Conservation (phyloP, 495 filamentous ascomycete species). For the Penicillium chermesinum region DNA sequence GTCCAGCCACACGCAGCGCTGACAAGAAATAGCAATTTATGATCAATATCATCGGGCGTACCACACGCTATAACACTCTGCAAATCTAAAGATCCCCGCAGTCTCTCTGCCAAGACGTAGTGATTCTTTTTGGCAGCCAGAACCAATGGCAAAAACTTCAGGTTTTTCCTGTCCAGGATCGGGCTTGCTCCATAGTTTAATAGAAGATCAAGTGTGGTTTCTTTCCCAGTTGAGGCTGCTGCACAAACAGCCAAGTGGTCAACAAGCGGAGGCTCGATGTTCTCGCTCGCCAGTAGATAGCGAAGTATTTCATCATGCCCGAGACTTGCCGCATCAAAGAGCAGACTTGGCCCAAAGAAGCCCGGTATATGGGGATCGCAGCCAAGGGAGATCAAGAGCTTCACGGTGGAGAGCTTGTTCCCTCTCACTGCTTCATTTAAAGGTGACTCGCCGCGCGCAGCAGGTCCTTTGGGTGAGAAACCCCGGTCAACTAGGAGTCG, state of each 20-base stretch:
- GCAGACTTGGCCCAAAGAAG: background rate
- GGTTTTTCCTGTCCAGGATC: background rate
- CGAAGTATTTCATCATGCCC: background rate
- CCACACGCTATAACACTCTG: background rate
- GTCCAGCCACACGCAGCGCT: background rate
- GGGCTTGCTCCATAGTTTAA: background rate
- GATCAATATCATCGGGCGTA: background rate
- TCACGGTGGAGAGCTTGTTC: background rate
- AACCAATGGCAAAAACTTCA: background rate
- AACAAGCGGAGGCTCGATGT: background rate
- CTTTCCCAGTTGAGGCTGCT: background rate
- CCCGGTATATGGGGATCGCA: background rate
- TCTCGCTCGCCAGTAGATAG: background rate
- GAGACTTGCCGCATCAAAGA: background rate
- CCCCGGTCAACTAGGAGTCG: background rate
- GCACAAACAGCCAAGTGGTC: background rate
- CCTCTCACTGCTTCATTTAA: background rate
- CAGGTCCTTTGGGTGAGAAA: background rate
- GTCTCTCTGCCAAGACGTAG: background rate
- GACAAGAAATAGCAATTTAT: background rate
- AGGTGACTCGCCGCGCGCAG: background rate
- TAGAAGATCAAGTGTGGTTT: background rate
- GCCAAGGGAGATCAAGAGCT: background rate
- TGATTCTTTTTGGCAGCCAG: background rate
- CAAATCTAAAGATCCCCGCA: background rate